Conservation (phyloP, 257 asterid species). For the Primulina eburnea region DNA sequence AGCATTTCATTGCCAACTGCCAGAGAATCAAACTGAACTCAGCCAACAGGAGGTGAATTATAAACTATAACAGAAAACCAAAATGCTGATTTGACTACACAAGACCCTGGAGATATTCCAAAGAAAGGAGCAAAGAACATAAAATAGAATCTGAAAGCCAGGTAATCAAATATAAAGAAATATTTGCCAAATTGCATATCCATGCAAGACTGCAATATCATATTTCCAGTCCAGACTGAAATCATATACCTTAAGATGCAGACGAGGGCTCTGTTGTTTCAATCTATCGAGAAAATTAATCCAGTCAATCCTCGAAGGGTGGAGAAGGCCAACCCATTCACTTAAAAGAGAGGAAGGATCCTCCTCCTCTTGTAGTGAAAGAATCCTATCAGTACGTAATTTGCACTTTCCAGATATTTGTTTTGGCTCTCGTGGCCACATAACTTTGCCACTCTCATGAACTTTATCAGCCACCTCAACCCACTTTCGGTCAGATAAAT, state of each 20-base stretch:
- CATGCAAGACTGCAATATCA: too few species aligned
- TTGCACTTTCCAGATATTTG: constrained; percentile 67
- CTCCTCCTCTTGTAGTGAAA: constrained; percentile 48
- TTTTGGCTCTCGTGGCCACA: constrained; percentile 74
- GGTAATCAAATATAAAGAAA: too few species aligned
- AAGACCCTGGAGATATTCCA: too few species aligned
- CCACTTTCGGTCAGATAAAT: constrained; percentile 76
- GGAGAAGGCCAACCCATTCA: constrained; percentile 70
- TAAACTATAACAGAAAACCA: not conserved
- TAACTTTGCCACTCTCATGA: constrained; percentile 58
- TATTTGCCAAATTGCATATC: too few species aligned
- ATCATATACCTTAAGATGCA: constrained; percentile 49
- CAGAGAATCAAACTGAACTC: not conserved
- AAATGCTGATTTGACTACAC: constrained; percentile 22
- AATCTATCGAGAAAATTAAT: constrained; percentile 59
- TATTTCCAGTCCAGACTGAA: too few species aligned
- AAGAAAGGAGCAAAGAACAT: too few species aligned
- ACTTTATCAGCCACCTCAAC: constrained; percentile 75
- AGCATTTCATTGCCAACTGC: not conserved
- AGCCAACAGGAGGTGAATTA: not conserved
- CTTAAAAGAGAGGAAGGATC: constrained; percentile 62
- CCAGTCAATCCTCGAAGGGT: constrained; percentile 89
- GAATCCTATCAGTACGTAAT: constrained; percentile 61
- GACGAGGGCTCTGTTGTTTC: constrained; percentile 38
- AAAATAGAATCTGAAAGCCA: too few species aligned